A percentile compares a stretch with the other conserved stretches of the same genome.
Evolutionary conservation across 139 green algal species (phyloP).

Genomic region (Auxenochlorella pyrenoidosa): DNA sequence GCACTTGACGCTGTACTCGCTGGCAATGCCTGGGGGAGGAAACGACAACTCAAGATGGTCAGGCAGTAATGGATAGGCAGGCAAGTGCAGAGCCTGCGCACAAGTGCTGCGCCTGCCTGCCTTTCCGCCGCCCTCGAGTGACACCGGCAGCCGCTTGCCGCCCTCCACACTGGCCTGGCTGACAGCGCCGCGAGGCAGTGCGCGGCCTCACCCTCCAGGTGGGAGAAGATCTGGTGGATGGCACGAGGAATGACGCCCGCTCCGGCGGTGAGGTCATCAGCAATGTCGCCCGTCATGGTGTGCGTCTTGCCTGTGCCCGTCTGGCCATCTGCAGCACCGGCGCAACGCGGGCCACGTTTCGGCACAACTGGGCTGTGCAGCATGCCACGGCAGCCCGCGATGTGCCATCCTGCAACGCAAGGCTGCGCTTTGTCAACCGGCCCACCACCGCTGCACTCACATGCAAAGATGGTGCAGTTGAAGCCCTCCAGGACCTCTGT

Average conservation of each 20-base stretch:
- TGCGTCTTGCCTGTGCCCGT: conserved; percentile 98
- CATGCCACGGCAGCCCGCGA: too few relatives aligned
- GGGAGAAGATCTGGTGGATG: conserved; percentile 95
- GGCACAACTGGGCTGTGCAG: too few relatives aligned
- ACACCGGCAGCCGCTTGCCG: not conserved
- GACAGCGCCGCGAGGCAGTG: too few relatives aligned
- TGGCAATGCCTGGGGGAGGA: conserved; percentile 17
- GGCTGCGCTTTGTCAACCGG: too few relatives aligned
- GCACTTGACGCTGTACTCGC: conserved; percentile 77
- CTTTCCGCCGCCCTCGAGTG: too few relatives aligned
- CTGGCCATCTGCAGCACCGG: conserved; percentile 62
- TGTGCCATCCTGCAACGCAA: too few relatives aligned
- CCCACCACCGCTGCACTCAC: conserved; percentile 44
- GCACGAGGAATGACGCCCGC: conserved; percentile 96
- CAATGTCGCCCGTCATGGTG: conserved; percentile 93
- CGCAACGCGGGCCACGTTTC: too few relatives aligned
- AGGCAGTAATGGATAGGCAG: too few relatives aligned
- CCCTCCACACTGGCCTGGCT: not conserved
- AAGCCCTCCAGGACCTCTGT: conserved; percentile 95
- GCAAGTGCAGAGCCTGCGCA: too few relatives aligned
- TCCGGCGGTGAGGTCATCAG: conserved; percentile 51
- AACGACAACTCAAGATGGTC: too few relatives aligned
- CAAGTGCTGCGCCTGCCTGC: too few relatives aligned
- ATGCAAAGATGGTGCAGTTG: conserved; percentile 94
- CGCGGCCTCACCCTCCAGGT: conserved; percentile 74